Evolutionary conservation across 805 yeast species (phyloP).

Genomic region (Clavispora fructus): DNA sequence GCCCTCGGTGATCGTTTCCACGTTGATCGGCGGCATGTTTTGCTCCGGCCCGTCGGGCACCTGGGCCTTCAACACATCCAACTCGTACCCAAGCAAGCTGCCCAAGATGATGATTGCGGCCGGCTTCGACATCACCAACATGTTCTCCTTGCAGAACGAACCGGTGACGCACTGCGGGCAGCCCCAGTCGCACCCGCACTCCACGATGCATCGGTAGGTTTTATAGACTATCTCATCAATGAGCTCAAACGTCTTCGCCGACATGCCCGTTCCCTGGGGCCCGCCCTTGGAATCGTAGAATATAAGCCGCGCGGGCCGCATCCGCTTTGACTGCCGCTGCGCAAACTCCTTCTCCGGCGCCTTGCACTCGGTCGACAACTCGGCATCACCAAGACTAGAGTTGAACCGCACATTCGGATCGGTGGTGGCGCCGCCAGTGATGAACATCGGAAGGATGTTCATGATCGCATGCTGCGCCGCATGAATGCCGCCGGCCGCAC

Average conservation of each 20-base stretch:
- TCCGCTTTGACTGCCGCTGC: conserved; percentile 59
- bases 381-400: conserved; percentile 39
- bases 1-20: conserved; percentile 65
- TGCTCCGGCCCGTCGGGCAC: conserved; percentile 70
- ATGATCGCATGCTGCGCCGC: conserved; percentile 91
- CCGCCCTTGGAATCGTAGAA: conserved; percentile 86
- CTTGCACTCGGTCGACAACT: conserved; percentile 88
- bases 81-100: conserved; percentile 48
- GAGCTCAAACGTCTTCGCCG: conserved; percentile 74
- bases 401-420: conserved; percentile 27
- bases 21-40: conserved; percentile 60
- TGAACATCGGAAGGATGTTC: conserved; percentile 68
- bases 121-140: conserved; percentile 79
- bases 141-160: conserved; percentile 72
- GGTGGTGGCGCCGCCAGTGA: conserved; percentile 61
- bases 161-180: conserved; percentile 88
- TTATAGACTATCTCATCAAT: conserved; percentile 59
- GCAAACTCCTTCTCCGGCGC: conserved; percentile 97
- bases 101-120: conserved; percentile 73
- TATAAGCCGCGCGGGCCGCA: conserved; percentile 81
- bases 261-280: conserved; percentile 69
- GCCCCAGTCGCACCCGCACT: conserved; percentile 72
- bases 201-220: conserved; percentile 53
- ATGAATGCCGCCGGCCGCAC: conserved; percentile 88
- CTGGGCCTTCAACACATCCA: conserved; percentile 38